Base-by-base conservation (phyloP, 352 stramenopile genomes). In the Pythium biforme region DNA sequence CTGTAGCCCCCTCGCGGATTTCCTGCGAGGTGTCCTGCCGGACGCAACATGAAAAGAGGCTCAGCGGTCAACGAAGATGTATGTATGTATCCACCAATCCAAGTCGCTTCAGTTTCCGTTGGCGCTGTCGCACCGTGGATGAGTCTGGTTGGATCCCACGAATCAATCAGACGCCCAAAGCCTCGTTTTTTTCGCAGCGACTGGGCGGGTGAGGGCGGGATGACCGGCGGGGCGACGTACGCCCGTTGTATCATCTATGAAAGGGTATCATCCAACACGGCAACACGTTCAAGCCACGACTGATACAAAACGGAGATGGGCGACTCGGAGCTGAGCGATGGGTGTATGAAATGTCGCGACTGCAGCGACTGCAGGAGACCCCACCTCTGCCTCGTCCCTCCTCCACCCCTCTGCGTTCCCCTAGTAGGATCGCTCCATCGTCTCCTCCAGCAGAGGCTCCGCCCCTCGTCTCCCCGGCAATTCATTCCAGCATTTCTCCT, bases 271-370 rank as follows among this genome's bases (percentile, higher is more conserved):
- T 27, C 17, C 3, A 5, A 29, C 41, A 62, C 9, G 25, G 11
- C 46, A 31, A 48, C 51, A 15, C n/a, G 27, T 31, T 17, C 51
- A 31, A 58, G 55, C 45, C 45, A 54, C 48, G 40, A 5, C 52
- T 49, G 52, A 59, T 19, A 22, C 27, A 34, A 33, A 14, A 19
- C 20, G 39, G 55, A 14, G 55, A 61, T 61, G 55, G 2, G n/a
- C n/a, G n/a, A 3, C 11, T 12, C 20, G 41, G 26, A 46, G 20
- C 17, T 48, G 2, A 19, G 17, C 46, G 33, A 23, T 63, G 56
- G 46, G 56, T 63, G 46, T 63, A 63, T 63, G 27, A 22, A 56
- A 11, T 63, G 45, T 63, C 41, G 34, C 56, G 56, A 34, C n/a
- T n/a, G n/a, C n/a, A n/a, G n/a, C n/a, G n/a, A n/a, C n/a, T n/a